Percentiles rank a stretch among this genome's conserved stretches.
These are phyloP conservation scores for Macrolepiota albuminosa DNA, from an alignment of 768 basidiomycete genomes.

Conservation along the genomic window DNA sequence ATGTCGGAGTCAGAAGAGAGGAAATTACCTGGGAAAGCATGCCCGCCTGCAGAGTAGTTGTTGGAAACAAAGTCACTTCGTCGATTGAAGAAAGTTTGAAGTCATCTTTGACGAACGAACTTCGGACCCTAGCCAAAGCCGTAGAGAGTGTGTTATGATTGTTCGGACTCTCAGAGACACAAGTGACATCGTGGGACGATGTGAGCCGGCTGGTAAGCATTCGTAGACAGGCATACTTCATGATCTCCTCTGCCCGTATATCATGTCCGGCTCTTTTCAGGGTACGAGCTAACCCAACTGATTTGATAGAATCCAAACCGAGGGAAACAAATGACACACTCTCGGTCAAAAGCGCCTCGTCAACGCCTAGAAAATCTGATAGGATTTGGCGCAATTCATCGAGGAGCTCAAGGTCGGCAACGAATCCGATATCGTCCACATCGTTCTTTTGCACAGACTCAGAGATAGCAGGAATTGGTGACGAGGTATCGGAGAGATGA, in stretches of 20 bases:
- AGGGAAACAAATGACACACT: conserved; percentile 37
- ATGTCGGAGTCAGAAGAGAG: background rate
- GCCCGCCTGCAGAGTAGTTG: conserved; percentile 41
- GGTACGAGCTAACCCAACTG: conserved; percentile 35
- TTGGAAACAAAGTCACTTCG: conserved; percentile 29
- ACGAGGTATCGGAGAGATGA: background rate
- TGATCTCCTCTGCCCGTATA: conserved; percentile 32
- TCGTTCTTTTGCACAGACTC: background rate
- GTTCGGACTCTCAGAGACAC: background rate
- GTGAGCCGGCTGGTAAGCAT: conserved; percentile 9
- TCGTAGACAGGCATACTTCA: conserved; percentile 24
- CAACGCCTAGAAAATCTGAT: conserved; percentile 23
- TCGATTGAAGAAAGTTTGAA: conserved; percentile 24
- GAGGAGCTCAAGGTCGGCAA: conserved; percentile 14
- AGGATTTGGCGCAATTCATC: conserved; percentile 15
- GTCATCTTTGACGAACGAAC: conserved; percentile 11
- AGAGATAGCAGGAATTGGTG: background rate
- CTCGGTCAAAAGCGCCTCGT: conserved; percentile 16
- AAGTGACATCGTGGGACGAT: background rate
- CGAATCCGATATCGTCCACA: background rate
- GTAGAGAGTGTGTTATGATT: background rate
- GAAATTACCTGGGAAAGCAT: conserved; percentile 43
- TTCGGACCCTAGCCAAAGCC: background rate
- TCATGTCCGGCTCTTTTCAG: conserved; percentile 28
- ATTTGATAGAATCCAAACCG: conserved; percentile 44